Base-by-base conservation (phyloP, 768 basidiomycete genomes). In the Hortiboletus campestris region DNA sequence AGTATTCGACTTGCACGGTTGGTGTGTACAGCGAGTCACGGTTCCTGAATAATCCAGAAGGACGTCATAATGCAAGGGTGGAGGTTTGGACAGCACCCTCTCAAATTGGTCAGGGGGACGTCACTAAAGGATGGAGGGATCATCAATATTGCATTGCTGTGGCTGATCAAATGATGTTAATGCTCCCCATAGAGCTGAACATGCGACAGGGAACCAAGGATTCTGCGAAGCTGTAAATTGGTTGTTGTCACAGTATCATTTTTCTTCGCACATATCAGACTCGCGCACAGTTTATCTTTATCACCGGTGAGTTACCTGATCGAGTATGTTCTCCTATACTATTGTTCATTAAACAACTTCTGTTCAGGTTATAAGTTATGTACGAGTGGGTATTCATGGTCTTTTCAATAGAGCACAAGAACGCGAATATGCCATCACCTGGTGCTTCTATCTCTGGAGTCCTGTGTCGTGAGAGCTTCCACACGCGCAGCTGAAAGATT, bases 51-150 rank as follows among this genome's bases (percentile, higher is more conserved):
- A 73, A 80, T 41, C 83, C 83, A 0, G 76, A 80, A 55, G 78
- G 79, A 9, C 73, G 84, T 53, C 85, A 88, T 58, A 84, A 86
- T 45, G 61, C 67, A 4, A 80, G 80, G 58, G 78, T 81, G 4
- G 87, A 87, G 62, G 72, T 86, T 13, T 88, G 86, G 86, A 82
- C 83, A 7, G 83, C 85, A 11, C 86, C 86, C 2, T 72, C 74
- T 41, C 74, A 82, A 51, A 72, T 84, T 38, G 82, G 79, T 3
- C 76, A 78, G 51, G 81, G 80, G 0, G 46, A 65, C 6, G 65
- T 74, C 31, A 34, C 39, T 9, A 66, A 75, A 4, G 78, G 78
- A 12, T 88, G 86, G 86, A 78, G 82, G 58, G 83, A 83, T 44
- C 68, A 79, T 47, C 85, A 86, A 61, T 72, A 81, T n/a, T 88